phyloP scores from a whole-genome alignment of 257 asterid species.

The Scutellaria baicalensis region DNA sequence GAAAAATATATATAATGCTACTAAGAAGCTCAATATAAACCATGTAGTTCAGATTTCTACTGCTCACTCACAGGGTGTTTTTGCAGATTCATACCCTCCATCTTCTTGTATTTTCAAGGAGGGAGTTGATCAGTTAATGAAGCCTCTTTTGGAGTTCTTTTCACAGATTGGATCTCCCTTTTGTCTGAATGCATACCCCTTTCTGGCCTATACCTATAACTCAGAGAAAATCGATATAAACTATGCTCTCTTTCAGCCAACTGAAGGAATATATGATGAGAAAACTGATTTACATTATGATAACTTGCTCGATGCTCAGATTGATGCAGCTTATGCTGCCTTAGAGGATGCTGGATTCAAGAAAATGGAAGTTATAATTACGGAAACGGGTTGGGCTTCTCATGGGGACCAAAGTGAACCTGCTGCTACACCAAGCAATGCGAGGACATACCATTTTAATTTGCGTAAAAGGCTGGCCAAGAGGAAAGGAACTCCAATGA shows the following conservation, averaged over 20 bases:
- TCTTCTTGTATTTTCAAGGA: conserved; percentile 76
- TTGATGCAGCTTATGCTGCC: conserved; percentile 93
- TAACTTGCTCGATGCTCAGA: conserved; percentile 94
- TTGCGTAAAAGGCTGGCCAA: conserved; percentile 75
- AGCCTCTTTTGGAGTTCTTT: conserved; percentile 82
- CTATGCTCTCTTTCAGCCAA: conserved; percentile 80
- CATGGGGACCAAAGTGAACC: conserved; percentile 79
- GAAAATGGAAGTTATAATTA: conserved; percentile 81
- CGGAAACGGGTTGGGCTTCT: conserved; percentile 99
- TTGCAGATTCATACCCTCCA: conserved; percentile 77
- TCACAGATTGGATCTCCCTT: conserved; percentile 75
- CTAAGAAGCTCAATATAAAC: conserved; percentile 51
- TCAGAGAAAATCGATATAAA: conserved; percentile 65
- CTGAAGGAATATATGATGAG: conserved; percentile 53
- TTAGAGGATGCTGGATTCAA: conserved; percentile 65
- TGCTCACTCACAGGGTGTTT: conserved; percentile 77
- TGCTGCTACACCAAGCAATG: conserved; percentile 68
- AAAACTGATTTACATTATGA: conserved; percentile 70
- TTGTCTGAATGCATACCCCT: conserved; percentile 89
- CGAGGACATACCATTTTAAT: conserved; percentile 75
- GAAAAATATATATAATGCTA: conserved; percentile 71
- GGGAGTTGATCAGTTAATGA: conserved; percentile 60
- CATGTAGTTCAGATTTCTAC: conserved; percentile 63
- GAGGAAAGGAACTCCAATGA: conserved; percentile 90
- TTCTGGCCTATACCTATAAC: conserved; percentile 71